Percentiles rank a stretch among this genome's conserved stretches.
These are phyloP conservation scores for Aspergillus sp. DNA, from an alignment of 2,329 filamentous ascomycete genomes.

Conservation along the genomic window DNA sequence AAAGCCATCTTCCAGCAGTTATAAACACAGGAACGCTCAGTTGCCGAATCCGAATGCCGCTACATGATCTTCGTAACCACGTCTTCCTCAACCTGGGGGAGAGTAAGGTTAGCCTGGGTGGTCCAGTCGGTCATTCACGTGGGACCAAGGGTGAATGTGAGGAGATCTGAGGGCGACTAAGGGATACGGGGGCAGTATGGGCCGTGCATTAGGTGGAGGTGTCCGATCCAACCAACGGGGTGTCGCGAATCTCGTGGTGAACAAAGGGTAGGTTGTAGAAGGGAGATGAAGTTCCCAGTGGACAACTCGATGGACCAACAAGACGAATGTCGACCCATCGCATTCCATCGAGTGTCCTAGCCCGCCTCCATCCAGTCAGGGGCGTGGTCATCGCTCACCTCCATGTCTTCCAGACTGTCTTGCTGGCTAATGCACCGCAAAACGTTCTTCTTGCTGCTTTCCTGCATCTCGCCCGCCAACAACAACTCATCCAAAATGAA, in stretches of 20 bases:
- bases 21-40: slow-evolving; percentile 21
- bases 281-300: too few relatives aligned
- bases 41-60: slow-evolving; percentile 20
- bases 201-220: too few relatives aligned
- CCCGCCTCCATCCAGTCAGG: not conserved
- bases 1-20: slow-evolving; percentile 9
- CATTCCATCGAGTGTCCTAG: too few relatives aligned
- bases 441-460: slow-evolving; percentile 99
- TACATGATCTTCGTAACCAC: slow-evolving; percentile 85
- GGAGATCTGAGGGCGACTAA: not conserved
- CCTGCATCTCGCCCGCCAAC: slow-evolving; percentile 92
- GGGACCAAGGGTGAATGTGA: not conserved
- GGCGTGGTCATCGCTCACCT: slow-evolving; percentile 65
- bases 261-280: too few relatives aligned
- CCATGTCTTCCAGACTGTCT: slow-evolving; percentile 97
- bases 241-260: too few relatives aligned
- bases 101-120: slow-evolving; percentile 39
- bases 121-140: not conserved
- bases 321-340: too few relatives aligned
- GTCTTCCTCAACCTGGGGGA: slow-evolving; percentile 76
- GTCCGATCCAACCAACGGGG: too few relatives aligned
- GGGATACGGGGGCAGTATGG: too few relatives aligned
- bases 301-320: too few relatives aligned
- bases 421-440: slow-evolving; percentile 94
- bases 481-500: slow-evolving; percentile 97